Base-by-base conservation (phyloP, 1,284 basidiomycete species). In the Trichosporon sp. region DNA sequence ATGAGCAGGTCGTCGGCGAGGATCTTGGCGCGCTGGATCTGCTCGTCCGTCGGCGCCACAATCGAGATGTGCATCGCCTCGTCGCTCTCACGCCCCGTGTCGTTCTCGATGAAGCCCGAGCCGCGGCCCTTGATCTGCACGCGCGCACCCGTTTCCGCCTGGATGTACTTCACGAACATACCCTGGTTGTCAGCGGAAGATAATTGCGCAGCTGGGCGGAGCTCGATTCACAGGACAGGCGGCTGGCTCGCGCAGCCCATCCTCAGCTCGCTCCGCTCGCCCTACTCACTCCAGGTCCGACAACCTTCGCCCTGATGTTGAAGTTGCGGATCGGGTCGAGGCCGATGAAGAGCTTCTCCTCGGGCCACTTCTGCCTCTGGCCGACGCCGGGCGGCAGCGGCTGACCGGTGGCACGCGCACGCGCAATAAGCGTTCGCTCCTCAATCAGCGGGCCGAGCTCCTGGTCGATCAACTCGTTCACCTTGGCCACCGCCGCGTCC, bases 111-210 rank as follows among this genome's bases (percentile, higher is more conserved):
- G 81, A 97, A 99, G 0, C 96, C 97, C 21, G 93, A 96, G 0
- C 97, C 97, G 18, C 90, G 75, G 12, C 96, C 96, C 83, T 98
- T 98, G 80, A 99, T 98, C 83, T 99, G 96, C n/a, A 98, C 96
- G 72, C 96, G 88, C 15, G 95, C 96, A 42, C 91, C 90, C 0
- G 96, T 99, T 84, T 99, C 96, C 77, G 90, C 89, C 84, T 99
- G 96, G 73, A 99, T 99, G 80, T 95, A 95, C 85, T 99, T 99
- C 74, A 99, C 96, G 80, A 98, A 99, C 80, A 95, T 90, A 75
- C 94, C 95, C 92, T 93, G 73, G 3, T 23, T 3, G 67, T 65
- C 27, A 60, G 60, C 27, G n/a, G n/a, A n/a, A n/a, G n/a, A n/a
- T n/a, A n/a, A n/a, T n/a, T n/a, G n/a, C n/a, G n/a, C n/a, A n/a